Evolutionary conservation across 257 asterid genomes (phyloP), one percentile per base, ranked within the genome.

Genomic region (Nicotiana noctiflora): DNA sequence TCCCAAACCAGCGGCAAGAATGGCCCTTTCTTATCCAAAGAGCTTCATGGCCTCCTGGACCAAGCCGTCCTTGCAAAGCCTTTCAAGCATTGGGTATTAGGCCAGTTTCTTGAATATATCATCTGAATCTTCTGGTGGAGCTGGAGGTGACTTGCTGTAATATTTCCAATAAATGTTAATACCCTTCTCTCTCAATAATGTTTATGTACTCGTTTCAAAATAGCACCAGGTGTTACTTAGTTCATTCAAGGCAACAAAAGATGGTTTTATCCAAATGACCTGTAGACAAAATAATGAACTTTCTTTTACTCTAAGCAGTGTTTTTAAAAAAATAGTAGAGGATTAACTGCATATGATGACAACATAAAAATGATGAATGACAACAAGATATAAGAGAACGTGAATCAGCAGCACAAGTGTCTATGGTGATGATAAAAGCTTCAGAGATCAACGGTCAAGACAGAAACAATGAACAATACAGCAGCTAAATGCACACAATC

Each of bases 21-120:
- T 1, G 96, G 96, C 1, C 97, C 97, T 75, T 87, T 92, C 94
- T 92, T 94, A 18, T 90, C 93, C 89, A 19, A 92, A 92, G 75
- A 94, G 89, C 86, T 89, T 90, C 94, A 92, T 89, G 23, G 97
- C 97, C 23, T 94, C 97, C 59, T 89, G 95, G 80, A 90, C 94
- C 67, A 90, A 83, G 79, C 98, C 97, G 64, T 94, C 98, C 86
- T 93, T 94, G 81, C 97, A 94, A 80, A 94, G 79, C 4, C 97
- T 94, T 64, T 93, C 98, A 44, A 93, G 98, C 98, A 55, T 91
- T 93, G 0, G 98, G 97, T 81, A 94, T 89, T 85, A 94, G 85
- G 3, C 97, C 97, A 62, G 97, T 88, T 88, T 87, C 90, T 81
- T 90, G 81, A 93, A 94, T 83, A 94, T 91, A 88, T 89, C 96